These are phyloP conservation scores for Apium graveolens DNA, from an alignment of 129 eudicot genomes.

Conservation along the genomic window DNA sequence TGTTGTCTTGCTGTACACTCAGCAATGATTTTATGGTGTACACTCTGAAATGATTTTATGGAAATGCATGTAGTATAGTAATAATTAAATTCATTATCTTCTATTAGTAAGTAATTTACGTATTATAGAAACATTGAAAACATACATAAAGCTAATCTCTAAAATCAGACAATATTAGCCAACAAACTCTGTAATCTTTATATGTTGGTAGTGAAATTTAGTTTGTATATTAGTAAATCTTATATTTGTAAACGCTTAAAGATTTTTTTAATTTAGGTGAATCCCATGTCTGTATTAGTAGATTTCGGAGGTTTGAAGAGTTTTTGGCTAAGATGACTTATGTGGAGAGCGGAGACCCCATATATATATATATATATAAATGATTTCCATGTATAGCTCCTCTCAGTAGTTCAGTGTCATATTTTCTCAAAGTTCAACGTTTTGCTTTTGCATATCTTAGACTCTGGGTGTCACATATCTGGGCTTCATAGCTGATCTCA, in stretches of 20 bases:
- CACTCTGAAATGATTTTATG: too few relatives aligned
- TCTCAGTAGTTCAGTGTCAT: background rate
- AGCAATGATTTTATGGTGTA: too few relatives aligned
- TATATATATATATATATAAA: background rate
- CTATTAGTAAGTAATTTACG: too few relatives aligned
- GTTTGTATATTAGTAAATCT: too few relatives aligned
- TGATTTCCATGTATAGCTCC: background rate
- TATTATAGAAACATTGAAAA: too few relatives aligned
- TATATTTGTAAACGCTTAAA: background rate
- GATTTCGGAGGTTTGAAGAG: background rate
- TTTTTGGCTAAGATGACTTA: background rate
- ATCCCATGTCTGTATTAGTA: background rate
- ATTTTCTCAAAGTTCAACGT: background rate
- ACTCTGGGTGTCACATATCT: background rate
- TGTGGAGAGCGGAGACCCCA: background rate
- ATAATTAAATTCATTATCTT: too few relatives aligned
- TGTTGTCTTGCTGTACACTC: too few relatives aligned
- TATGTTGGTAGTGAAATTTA: background rate
- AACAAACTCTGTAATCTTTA: background rate
- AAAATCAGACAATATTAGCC: too few relatives aligned
- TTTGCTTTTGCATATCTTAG: background rate
- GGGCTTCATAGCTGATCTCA: background rate
- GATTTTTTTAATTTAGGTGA: background rate
- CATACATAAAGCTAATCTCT: too few relatives aligned
- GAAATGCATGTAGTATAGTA: too few relatives aligned